Percentiles rank a stretch among this genome's conserved stretches.
phyloP scores from a whole-genome alignment of 2,329 filamentous ascomycete genomes.

The Bipolaris victoriae region DNA sequence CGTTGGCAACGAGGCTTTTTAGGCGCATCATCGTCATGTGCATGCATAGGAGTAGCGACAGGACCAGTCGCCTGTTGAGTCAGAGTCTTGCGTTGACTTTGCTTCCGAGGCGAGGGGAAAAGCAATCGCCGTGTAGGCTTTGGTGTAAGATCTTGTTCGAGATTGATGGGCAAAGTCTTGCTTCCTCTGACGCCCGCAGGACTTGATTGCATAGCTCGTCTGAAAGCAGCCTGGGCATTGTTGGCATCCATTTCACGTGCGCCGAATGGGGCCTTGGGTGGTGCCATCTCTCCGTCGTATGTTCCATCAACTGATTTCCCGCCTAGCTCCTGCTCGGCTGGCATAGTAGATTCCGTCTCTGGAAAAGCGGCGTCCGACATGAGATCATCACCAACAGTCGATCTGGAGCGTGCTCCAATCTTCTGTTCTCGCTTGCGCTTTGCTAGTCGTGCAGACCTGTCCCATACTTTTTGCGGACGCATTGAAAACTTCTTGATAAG shows the following conservation, averaged over 20 bases:
- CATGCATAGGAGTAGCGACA: constrained; percentile 8
- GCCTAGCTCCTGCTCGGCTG: constrained; percentile 19
- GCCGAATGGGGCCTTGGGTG: constrained; percentile 12
- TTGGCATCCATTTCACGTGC: constrained; percentile 21
- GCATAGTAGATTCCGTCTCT: constrained; percentile 36
- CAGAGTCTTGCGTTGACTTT: constrained; percentile 66
- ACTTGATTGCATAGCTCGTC: constrained; percentile 66
- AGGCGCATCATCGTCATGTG: constrained; percentile 20
- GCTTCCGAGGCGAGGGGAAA: constrained; percentile 77
- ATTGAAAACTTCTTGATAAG: constrained; percentile 86
- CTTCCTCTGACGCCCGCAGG: constrained; percentile 60
- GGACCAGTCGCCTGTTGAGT: constrained; percentile 52
- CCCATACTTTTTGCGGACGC: constrained; percentile 84
- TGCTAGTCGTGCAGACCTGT: constrained; percentile 54
- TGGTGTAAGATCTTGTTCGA: constrained; percentile 60
- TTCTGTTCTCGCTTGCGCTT: constrained; percentile 41
- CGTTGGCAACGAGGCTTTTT: constrained; percentile 34
- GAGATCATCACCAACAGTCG: constrained; percentile 54
- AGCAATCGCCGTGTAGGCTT: constrained; percentile 72
- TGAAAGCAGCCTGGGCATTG: constrained; percentile 49
- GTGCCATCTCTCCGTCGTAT: constrained; percentile 20
- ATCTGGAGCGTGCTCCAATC: constrained; percentile 48
- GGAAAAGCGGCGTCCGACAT: constrained; percentile 41
- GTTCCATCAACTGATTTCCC: constrained; percentile 18
- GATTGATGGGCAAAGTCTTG: constrained; percentile 56